Percentiles rank a stretch among this genome's conserved stretches.
phyloP scores from a whole-genome alignment of 768 basidiomycete species.

The Boletus rubescentipes region DNA sequence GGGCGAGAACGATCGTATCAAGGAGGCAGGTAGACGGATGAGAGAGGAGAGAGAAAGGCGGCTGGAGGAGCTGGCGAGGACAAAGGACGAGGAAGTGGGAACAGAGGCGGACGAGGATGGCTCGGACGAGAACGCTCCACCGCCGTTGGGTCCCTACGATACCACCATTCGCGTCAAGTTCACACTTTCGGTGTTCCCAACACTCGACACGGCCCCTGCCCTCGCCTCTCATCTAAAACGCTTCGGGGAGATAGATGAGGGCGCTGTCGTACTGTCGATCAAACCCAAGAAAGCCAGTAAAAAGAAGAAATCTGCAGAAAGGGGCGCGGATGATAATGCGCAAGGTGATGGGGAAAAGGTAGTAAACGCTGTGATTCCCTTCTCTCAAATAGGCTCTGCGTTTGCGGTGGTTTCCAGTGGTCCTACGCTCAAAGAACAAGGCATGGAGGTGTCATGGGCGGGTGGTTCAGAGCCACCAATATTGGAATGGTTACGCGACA shows the following conservation, averaged over 20 bases:
- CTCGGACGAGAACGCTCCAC: slow-evolving; percentile 50
- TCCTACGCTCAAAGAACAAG: slow-evolving; percentile 51
- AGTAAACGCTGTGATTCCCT: slow-evolving; percentile 72
- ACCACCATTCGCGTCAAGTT: slow-evolving; percentile 78
- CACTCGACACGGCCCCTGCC: slow-evolving; percentile 20
- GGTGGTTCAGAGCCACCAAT: slow-evolving; percentile 70
- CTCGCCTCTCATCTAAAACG: slow-evolving; percentile 45
- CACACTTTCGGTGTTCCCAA: slow-evolving; percentile 50
- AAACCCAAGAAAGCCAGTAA: slow-evolving; percentile 48
- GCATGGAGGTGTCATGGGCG: slow-evolving; percentile 73
- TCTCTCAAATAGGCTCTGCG: slow-evolving; percentile 72
- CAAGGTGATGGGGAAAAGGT: slow-evolving; percentile 44
- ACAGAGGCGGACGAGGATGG: slow-evolving; percentile 32
- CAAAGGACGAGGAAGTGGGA: slow-evolving; percentile 27
- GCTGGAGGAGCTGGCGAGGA: slow-evolving; percentile 42
- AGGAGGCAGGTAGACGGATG: slow-evolving; percentile 68
- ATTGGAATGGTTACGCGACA: slow-evolving; percentile 69
- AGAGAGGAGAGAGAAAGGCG: slow-evolving; percentile 66
- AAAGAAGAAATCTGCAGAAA: slow-evolving; percentile 37
- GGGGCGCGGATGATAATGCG: slow-evolving; percentile 36
- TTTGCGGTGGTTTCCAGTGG: slow-evolving; percentile 72
- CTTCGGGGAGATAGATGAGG: slow-evolving; percentile 64
- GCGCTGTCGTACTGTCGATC: slow-evolving; percentile 66
- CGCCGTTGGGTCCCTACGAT: slow-evolving; percentile 63
- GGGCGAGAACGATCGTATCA: slow-evolving; percentile 68